Base-by-base conservation (phyloP, 2,329 filamentous ascomycete species). In the Lecanicillium sp. region DNA sequence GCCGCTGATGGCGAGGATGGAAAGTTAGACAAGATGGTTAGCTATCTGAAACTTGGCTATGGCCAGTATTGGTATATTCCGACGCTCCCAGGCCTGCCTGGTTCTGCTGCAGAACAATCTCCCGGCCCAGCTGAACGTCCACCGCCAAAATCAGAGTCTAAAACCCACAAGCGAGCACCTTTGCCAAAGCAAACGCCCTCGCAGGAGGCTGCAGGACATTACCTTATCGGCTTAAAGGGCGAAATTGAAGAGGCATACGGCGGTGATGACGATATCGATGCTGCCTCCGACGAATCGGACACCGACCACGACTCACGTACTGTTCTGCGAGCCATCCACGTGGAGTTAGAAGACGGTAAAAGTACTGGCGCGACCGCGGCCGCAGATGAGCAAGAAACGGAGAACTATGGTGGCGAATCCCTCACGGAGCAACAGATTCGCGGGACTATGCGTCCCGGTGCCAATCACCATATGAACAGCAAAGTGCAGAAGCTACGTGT, bases 161-260 rank as follows among this genome's bases (percentile, higher is more conserved):
- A 50, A 2, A 51, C 56, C 21, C 27, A 4, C 23, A 42, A 38
- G 11, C 19, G 48, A 37, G 44, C 47, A 1, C 36, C 24, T 10
- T 12, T 55, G 7, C 26, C 44, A 4, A 53, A 48, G 7, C 53
- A 53, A 3, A 48, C 55, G 1, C 50, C 60, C 4, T 61, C 63
- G 1, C 55, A 57, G n/a, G 62, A 65, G 29, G 55, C 61, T 5
- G 52, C 55, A 3, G 77, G 74, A 0, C 69, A 71, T 42, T 90
- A 81, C 57, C 67, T 90, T 19, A 77, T 90, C 49, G 86, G 86
- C 0, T 72, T 89, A 5, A 75, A 78, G 54, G 84, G 84, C 6
- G 74, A 83, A 29, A 72, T 86, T 26, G 77, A 81, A 11, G 73
- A 78, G 35, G 59, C 60, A 51, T 40, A 38, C 24, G 48, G 33